phyloP scores from a whole-genome alignment of 768 basidiomycete species.

The Hemileccinum rubropunctum region DNA sequence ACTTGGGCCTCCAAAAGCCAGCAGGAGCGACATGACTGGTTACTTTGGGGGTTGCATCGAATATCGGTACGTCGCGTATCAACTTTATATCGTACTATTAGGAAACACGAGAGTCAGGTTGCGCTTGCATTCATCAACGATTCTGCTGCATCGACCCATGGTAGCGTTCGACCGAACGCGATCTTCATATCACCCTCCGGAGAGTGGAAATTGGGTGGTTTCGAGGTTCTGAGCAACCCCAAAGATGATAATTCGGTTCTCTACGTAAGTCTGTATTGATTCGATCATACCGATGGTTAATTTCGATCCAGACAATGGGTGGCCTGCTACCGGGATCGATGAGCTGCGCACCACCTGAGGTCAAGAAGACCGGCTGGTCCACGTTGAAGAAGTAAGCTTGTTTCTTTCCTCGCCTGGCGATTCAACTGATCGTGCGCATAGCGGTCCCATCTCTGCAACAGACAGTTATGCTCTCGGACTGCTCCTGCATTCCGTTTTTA shows the following conservation, averaged over 20 bases:
- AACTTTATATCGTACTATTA: background rate
- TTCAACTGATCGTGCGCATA: conserved; percentile 17
- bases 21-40: conserved; percentile 81
- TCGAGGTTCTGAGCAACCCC: conserved; percentile 83
- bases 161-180: conserved; percentile 67
- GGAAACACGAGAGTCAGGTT: conserved; percentile 46
- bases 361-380: conserved; percentile 85
- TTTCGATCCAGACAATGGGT: conserved; percentile 57
- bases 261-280: conserved; percentile 56
- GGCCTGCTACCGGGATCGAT: conserved; percentile 60
- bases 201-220: conserved; percentile 96
- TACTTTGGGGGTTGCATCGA: conserved; percentile 91
- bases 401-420: background rate
- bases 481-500: conserved; percentile 84
- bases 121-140: conserved; percentile 91
- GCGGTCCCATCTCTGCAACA: conserved; percentile 55
- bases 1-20: conserved; percentile 59
- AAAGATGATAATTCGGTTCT: conserved; percentile 76
- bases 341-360: conserved; percentile 74
- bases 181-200: conserved; percentile 91
- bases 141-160: conserved; percentile 78
- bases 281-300: conserved; percentile 10
- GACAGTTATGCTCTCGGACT: conserved; percentile 91
- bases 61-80: conserved; percentile 58
- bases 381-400: conserved; percentile 69